phyloP scores from a whole-genome alignment of 139 green algal genomes.

The Closterium sp. region DNA sequence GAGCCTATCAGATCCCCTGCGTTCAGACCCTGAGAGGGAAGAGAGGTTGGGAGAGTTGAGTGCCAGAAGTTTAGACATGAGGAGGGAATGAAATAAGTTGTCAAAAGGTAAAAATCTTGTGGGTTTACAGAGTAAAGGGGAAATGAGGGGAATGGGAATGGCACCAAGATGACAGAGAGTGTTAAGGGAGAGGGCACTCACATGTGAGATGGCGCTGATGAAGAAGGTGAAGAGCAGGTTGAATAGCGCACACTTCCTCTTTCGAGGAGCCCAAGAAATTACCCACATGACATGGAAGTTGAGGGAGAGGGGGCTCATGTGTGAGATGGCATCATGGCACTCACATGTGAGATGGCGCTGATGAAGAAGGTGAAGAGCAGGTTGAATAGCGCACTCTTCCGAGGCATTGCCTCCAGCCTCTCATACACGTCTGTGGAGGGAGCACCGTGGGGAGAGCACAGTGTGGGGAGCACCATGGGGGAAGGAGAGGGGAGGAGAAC shows the following conservation, averaged over 20 bases:
- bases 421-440: conserved; percentile 41
- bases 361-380: neutral
- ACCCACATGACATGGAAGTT: too few species aligned
- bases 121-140: too few species aligned
- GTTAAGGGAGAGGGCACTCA: neutral
- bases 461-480: neutral
- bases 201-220: neutral
- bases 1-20: conserved; percentile 40
- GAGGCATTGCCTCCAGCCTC: neutral
- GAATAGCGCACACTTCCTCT: neutral
- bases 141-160: too few species aligned
- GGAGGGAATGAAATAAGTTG: too few species aligned
- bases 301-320: neutral
- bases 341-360: neutral
- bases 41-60: too few species aligned
- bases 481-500: neutral
- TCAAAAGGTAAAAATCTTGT: too few species aligned
- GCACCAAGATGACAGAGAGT: too few species aligned
- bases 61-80: too few species aligned
- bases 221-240: neutral
- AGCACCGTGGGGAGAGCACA: neutral
- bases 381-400: neutral
- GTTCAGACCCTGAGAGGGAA: conserved; percentile 17
- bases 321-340: conserved; percentile 27
- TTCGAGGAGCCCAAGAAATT: too few species aligned